A percentile compares a stretch with the other conserved stretches of the same genome.
Evolutionary conservation across 1,139 yeast species (phyloP).

Genomic region (Debaryomyces subglobosus): DNA sequence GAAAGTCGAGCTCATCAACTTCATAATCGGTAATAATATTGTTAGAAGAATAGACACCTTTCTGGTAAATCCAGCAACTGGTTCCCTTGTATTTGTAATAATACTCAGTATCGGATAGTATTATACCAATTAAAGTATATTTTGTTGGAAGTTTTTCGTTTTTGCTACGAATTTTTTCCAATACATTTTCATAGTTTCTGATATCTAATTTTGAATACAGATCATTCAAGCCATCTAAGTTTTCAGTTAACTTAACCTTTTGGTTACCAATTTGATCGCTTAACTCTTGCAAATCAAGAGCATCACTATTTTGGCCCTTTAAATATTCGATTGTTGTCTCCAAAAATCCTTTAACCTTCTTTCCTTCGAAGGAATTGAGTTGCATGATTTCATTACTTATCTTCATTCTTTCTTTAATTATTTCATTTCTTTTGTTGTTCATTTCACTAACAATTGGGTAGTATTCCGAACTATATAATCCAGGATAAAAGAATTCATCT

Average conservation of each 20-base stretch:
- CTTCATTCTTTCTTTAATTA: slow-evolving; percentile 20
- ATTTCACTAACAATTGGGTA: slow-evolving; percentile 22
- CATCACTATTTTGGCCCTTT: slow-evolving; percentile 15
- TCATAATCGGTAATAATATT: slow-evolving; percentile 21
- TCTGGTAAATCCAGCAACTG: slow-evolving; percentile 23
- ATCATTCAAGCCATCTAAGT: slow-evolving; percentile 21
- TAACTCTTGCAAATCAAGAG: slow-evolving; percentile 28
- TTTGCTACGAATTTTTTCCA: slow-evolving; percentile 15
- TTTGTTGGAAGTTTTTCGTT: slow-evolving; percentile 19
- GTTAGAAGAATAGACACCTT: slow-evolving; percentile 7
- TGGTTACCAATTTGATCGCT: slow-evolving; percentile 20
- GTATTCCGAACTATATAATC: slow-evolving; percentile 30
- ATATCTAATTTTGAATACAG: slow-evolving; percentile 26
- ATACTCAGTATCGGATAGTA: slow-evolving; percentile 35
- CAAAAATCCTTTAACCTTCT: slow-evolving; percentile 30
- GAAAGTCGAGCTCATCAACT: slow-evolving; percentile 24
- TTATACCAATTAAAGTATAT: slow-evolving; percentile 32
- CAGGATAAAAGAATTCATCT: slow-evolving; percentile 36
- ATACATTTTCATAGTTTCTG: slow-evolving; percentile 25
- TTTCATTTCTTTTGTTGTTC: slow-evolving; percentile 19
- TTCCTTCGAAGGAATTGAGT: slow-evolving; percentile 41
- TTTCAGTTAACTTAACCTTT: slow-evolving; percentile 19
- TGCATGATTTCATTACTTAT: slow-evolving; percentile 29
- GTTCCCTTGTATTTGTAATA: slow-evolving; percentile 19
- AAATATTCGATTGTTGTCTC: slow-evolving; percentile 24